Conservation (phyloP, 164 flowering plant species). For the Vitis labrusca region DNA sequence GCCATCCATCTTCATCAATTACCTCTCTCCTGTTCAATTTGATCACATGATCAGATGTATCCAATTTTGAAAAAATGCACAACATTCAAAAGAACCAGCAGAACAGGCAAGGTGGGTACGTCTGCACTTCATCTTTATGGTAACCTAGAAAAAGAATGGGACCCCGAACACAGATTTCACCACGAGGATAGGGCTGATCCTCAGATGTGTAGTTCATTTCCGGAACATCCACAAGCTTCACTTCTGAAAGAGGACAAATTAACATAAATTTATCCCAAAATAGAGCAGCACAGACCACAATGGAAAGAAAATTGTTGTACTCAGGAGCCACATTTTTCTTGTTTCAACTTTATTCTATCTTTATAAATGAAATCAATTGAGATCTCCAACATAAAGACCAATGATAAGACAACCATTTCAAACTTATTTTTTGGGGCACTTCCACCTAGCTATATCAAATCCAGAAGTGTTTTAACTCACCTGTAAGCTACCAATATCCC, state of each 20-base stretch:
- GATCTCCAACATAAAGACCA: background rate
- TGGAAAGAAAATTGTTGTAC: background rate
- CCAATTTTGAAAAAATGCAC: background rate
- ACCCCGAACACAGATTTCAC: conserved; percentile 94
- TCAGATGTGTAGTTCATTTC: conserved; percentile 95
- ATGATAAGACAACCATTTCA: background rate
- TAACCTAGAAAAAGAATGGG: conserved; percentile 88
- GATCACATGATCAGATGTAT: conserved; percentile 1
- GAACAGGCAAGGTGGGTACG: conserved; percentile 41
- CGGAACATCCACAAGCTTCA: conserved; percentile 94
- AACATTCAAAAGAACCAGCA: conserved; percentile 4
- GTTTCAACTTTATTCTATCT: background rate
- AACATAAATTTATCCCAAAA: background rate
- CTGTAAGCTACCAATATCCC: background rate
- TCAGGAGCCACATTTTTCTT: too few relatives aligned
- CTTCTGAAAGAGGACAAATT: conserved; percentile 50
- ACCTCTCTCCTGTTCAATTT: conserved; percentile 72
- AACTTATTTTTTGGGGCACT: too few relatives aligned
- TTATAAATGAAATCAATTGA: background rate
- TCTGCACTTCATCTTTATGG: conserved; percentile 86
- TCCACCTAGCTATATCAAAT: background rate
- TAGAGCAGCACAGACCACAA: background rate
- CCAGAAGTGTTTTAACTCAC: background rate
- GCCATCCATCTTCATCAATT: conserved; percentile 89
- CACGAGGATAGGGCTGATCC: conserved; percentile 90